Percentiles rank a stretch among this genome's conserved stretches.
Evolutionary conservation across 257 asterid genomes (phyloP).

Genomic region (Nicotiana sylvestris): DNA sequence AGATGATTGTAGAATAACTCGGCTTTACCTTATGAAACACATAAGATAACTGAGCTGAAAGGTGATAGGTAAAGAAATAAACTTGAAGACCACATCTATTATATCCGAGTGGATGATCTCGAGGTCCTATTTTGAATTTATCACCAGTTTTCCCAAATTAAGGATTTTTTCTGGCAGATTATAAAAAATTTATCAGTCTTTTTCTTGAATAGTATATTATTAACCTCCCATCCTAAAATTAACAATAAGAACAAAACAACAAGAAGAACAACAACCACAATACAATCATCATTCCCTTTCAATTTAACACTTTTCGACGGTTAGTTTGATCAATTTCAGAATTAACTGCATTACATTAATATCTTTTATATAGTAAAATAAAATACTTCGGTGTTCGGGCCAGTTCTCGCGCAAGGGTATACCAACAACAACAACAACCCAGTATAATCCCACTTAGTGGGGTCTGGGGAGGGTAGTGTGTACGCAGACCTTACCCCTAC

Average conservation of each 20-base stretch:
- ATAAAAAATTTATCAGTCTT: too few relatives aligned
- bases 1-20: slow-evolving; percentile 7
- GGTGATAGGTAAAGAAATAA: neutral
- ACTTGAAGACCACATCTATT: neutral
- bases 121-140: neutral
- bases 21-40: neutral
- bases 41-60: neutral
- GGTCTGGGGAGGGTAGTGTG: too few relatives aligned
- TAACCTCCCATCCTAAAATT: too few relatives aligned
- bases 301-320: neutral
- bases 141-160: neutral
- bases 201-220: too few relatives aligned
- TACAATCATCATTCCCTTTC: too few relatives aligned
- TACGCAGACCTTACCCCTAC: too few relatives aligned
- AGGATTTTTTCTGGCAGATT: neutral
- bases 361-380: neutral
- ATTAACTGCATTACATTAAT: neutral
- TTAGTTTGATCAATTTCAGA: neutral
- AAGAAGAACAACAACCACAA: too few relatives aligned
- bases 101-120: neutral
- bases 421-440: too few relatives aligned
- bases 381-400: too few relatives aligned
- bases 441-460: too few relatives aligned
- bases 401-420: neutral
- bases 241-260: too few relatives aligned